These are phyloP conservation scores for Trichophyton simii DNA, from an alignment of 2,329 filamentous ascomycete species.

Conservation along the genomic window DNA sequence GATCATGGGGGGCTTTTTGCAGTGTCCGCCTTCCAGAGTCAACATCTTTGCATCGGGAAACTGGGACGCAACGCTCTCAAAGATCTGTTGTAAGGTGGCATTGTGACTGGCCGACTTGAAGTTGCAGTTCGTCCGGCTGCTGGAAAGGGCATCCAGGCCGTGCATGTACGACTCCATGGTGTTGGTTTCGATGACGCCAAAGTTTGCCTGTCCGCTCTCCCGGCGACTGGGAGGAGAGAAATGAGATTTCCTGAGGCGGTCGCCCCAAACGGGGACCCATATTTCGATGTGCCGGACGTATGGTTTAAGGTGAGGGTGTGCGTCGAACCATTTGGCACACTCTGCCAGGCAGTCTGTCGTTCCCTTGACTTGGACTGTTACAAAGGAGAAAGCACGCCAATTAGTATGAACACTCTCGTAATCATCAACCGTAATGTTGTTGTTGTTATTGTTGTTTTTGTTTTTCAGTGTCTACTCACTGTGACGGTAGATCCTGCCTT, in stretches of 20 bases:
- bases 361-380: constrained; percentile 55
- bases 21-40: constrained; percentile 64
- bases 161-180: constrained; percentile 17
- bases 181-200: constrained; percentile 16
- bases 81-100: constrained; percentile 57
- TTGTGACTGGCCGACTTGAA: constrained; percentile 42
- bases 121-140: constrained; percentile 20
- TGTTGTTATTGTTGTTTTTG: neutral
- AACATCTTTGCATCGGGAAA: constrained; percentile 53
- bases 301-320: constrained; percentile 45
- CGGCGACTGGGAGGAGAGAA: constrained; percentile 23
- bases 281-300: constrained; percentile 63
- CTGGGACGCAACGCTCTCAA: constrained; percentile 47
- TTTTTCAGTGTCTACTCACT: constrained; percentile 23
- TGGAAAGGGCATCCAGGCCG: constrained; percentile 20
- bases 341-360: constrained; percentile 50
- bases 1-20: constrained; percentile 61
- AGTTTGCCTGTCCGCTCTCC: constrained; percentile 10
- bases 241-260: constrained; percentile 41
- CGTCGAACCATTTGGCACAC: constrained; percentile 48
- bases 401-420: neutral
- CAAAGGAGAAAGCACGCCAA: neutral
- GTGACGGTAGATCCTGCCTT: constrained; percentile 60
- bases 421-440: neutral
- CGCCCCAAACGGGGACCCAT: constrained; percentile 60